These are phyloP conservation scores for Helicocarpus griseus DNA, from an alignment of 2,329 filamentous ascomycete genomes.

Conservation along the genomic window DNA sequence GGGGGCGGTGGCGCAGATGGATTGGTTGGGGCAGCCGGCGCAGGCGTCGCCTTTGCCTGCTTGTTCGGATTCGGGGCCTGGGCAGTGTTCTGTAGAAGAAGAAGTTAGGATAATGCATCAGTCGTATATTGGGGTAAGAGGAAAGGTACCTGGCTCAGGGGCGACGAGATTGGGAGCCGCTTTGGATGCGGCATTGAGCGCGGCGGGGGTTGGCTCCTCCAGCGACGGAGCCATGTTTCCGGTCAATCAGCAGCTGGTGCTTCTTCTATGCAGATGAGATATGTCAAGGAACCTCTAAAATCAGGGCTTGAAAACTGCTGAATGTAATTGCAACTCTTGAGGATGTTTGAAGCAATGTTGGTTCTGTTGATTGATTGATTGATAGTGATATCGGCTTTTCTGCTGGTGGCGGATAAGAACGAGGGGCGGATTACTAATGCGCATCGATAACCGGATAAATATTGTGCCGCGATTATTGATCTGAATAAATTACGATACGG, in stretches of 20 bases:
- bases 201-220: conserved; percentile 62
- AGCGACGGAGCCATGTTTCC: conserved; percentile 68
- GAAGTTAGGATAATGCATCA: conserved; percentile 3
- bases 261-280: too few relatives aligned
- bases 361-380: background rate
- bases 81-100: conserved; percentile 65
- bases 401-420: background rate
- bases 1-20: conserved; percentile 85
- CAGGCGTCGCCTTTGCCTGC: conserved; percentile 67
- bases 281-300: too few relatives aligned
- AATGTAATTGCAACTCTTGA: too few relatives aligned
- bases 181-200: conserved; percentile 67
- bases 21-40: conserved; percentile 89
- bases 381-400: background rate
- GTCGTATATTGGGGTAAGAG: background rate
- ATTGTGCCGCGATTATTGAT: too few relatives aligned
- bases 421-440: background rate
- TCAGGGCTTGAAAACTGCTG: too few relatives aligned
- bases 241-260: background rate
- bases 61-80: conserved; percentile 55
- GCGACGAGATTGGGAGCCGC: conserved; percentile 77
- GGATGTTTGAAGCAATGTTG: background rate
- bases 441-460: too few relatives aligned
- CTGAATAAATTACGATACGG: too few relatives aligned
- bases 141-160: conserved; percentile 61